Evolutionary conservation across 2,329 filamentous ascomycete genomes (phyloP), one percentile per base, ranked within the genome.

Genomic region (Coniochaeta hoffmannii): DNA sequence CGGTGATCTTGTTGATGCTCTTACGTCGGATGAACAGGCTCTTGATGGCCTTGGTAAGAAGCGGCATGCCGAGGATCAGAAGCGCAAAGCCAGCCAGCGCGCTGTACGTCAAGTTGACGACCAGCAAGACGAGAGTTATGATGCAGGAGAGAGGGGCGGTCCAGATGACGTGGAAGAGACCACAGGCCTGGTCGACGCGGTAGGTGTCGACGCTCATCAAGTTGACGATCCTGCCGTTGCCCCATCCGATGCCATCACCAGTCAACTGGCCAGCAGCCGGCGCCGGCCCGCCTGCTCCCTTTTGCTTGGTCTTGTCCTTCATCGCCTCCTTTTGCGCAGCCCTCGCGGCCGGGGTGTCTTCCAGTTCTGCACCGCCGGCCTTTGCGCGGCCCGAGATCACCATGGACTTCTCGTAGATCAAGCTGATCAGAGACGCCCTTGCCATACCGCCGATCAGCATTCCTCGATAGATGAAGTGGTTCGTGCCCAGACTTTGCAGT

Each of bases 141-240:
- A 94, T 67, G 57, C 91, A 86, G 24, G 87, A 78, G 36, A 97
- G 75, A 0, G 93, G 92, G 0, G 90, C 83, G 1, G 89, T 90
- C 94, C 94, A 99, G 22, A 89, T 76, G 74, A 97, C 82, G 69
- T 99, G 94, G 71, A 97, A 93, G 69, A 97, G 80, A 41, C 89
- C 90, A 36, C 83, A 90, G 1, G 91, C 91, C 66, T 91, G 88
- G 64, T 97, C 92, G 58, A 99, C 79, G 61, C 93, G 90, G 70
- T 96, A 95, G 0, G 92, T 95, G 67, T 97, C 93, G 46, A 94
- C 90, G 58, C 90, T 93, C 92, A 97, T 97, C 62, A 97, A 68
- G 62, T 95, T 96, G 66, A 94, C 85, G 53, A 97, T 90, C 59
- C 90, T 85, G 22, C 94, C 94, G 64, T 97, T 97, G 56, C 86